Conservation (phyloP, 2,329 filamentous ascomycete species). For the Trichophyton simii region DNA sequence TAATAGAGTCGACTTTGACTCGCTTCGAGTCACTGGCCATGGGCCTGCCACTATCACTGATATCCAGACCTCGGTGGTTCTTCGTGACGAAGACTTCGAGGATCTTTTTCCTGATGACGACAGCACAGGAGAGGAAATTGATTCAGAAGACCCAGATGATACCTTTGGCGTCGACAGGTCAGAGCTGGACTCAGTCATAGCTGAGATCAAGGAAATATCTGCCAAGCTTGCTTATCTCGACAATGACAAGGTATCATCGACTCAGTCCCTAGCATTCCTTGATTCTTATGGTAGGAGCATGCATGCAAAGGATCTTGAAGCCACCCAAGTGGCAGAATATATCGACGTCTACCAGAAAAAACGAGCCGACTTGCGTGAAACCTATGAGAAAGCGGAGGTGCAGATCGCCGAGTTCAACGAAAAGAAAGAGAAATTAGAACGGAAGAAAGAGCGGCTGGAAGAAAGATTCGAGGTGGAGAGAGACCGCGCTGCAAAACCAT, state of each 20-base stretch:
- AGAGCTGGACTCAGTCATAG: conserved; percentile 16
- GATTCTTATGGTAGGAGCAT: conserved; percentile 26
- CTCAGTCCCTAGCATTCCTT: conserved; percentile 20
- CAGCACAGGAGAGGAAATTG: conserved; percentile 20
- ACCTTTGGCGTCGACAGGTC: conserved; percentile 12
- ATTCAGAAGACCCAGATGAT: conserved; percentile 17
- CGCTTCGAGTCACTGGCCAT: conserved; percentile 48
- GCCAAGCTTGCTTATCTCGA: conserved; percentile 22
- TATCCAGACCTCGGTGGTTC: conserved; percentile 47
- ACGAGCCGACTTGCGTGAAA: conserved; percentile 18
- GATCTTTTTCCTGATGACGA: conserved; percentile 36
- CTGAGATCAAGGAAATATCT: conserved; percentile 22
- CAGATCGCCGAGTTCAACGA: conserved; percentile 19
- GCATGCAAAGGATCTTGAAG: conserved; percentile 19
- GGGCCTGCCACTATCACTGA: conserved; percentile 49
- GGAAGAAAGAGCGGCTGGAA: conserved; percentile 16
- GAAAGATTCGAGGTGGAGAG: conserved; percentile 11
- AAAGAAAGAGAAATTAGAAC: conserved; percentile 18
- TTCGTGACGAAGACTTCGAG: conserved; percentile 43
- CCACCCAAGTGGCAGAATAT: conserved; percentile 23
- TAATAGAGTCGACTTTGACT: conserved; percentile 42
- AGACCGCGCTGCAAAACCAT: conserved; percentile 17
- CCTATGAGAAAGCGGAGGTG: conserved; percentile 16
- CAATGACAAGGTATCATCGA: conserved; percentile 17
- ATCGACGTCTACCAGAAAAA: conserved; percentile 24